Conservation (phyloP, 2,329 filamentous ascomycete species). For the Dactylellina leptospora region DNA sequence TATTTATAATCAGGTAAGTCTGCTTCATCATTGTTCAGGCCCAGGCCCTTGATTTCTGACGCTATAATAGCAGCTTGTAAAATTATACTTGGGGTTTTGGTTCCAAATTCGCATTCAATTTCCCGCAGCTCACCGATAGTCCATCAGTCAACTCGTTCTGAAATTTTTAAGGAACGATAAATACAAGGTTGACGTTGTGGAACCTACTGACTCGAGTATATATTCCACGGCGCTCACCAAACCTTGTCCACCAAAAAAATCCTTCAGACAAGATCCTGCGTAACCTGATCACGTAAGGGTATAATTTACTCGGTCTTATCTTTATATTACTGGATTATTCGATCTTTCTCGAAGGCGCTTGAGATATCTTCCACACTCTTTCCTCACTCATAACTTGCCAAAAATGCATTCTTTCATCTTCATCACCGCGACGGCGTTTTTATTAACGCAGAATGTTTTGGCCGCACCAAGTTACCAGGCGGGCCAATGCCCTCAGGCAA, state of each 20-base stretch:
- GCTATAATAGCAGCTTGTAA: no score
- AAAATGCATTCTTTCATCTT: conserved; percentile 33
- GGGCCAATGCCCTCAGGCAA: conserved; percentile 11
- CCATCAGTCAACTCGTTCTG: no score
- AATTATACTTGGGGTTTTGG: no score
- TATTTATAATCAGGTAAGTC: not conserved
- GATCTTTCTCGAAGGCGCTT: not conserved
- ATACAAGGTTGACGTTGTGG: no score
- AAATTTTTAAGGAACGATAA: no score
- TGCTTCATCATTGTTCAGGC: not conserved
- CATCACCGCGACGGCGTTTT: conserved; percentile 22
- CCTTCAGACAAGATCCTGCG: not conserved
- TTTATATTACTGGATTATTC: not conserved
- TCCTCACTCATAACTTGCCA: not conserved
- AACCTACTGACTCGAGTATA: no score
- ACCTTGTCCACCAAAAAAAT: no score
- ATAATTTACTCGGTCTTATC: not conserved
- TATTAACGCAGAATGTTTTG: conserved; percentile 24
- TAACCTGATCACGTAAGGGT: no score
- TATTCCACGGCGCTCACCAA: no score
- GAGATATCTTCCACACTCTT: not conserved
- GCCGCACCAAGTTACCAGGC: conserved; percentile 17
- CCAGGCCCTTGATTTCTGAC: no score
- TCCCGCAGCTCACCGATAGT: no score
- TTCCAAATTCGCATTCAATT: no score